Conservation (phyloP, 768 basidiomycete genomes). For the Leccinum boreale region DNA sequence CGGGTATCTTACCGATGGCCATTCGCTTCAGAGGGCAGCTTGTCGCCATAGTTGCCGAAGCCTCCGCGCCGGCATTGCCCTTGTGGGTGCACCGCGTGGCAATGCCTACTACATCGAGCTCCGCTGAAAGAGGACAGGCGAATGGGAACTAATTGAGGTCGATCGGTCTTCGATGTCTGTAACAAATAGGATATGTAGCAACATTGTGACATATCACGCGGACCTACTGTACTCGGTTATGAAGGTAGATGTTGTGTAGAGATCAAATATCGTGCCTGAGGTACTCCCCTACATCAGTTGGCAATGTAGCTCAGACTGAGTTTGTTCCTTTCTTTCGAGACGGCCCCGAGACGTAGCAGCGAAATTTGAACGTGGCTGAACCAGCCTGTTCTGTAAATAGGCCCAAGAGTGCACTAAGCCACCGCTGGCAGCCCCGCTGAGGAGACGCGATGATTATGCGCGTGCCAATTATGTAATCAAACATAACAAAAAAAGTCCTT, state of each 20-base stretch:
- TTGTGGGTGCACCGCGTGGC: neutral
- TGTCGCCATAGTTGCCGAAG: neutral
- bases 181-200: neutral
- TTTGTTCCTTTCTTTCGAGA: neutral
- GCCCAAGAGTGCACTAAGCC: neutral
- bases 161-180: neutral
- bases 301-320: neutral
- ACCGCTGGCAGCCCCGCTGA: neutral
- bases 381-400: neutral
- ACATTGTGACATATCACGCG: neutral
- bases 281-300: neutral
- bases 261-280: neutral
- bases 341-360: neutral
- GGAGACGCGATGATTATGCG: neutral
- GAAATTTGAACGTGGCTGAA: neutral
- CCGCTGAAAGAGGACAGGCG: neutral
- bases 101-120: neutral
- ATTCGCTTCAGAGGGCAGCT: conserved; percentile 1
- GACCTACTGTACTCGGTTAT: too few relatives aligned
- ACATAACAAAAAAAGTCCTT: too few relatives aligned
- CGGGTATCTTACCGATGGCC: conserved; percentile 7
- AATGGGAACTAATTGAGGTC: neutral
- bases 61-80: neutral
- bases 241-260: neutral
- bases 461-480: neutral